Conservation (phyloP, 441 rosid genomes). For the Bocquillonia castaneifolia region DNA sequence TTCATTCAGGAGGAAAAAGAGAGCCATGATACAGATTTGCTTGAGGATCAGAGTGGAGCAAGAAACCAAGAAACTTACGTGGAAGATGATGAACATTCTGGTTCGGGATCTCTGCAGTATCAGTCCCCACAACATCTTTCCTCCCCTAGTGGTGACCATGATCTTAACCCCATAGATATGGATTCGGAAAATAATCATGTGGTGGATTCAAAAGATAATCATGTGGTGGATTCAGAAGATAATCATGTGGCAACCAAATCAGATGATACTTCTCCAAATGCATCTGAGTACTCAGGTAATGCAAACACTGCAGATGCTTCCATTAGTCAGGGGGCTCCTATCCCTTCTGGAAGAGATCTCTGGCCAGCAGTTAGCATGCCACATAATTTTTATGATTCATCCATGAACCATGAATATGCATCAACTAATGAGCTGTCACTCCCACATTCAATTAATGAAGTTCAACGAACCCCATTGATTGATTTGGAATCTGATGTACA, state of each 20-base stretch:
- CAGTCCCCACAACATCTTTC: conserved; percentile 46
- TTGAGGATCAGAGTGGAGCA: conserved; percentile 22
- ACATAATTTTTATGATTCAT: conserved; percentile 44
- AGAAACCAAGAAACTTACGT: conserved; percentile 26
- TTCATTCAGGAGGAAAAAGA: conserved; percentile 29
- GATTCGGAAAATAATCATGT: conserved; percentile 37
- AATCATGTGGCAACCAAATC: conserved; percentile 36
- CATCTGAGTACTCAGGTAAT: conserved; percentile 31
- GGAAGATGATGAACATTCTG: conserved; percentile 45
- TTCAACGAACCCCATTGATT: conserved; percentile 42
- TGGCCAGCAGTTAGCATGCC: conserved; percentile 58
- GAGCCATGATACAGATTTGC: conserved; percentile 10
- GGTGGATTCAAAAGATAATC: conserved; percentile 36
- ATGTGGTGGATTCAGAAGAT: conserved; percentile 38
- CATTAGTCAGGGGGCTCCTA: conserved; percentile 39
- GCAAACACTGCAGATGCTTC: conserved; percentile 40
- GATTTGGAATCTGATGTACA: conserved; percentile 50
- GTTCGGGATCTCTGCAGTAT: conserved; percentile 38
- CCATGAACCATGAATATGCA: conserved; percentile 45
- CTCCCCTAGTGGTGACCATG: conserved; percentile 31
- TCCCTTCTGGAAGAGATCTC: conserved; percentile 47
- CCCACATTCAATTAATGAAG: conserved; percentile 44
- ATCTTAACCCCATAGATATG: conserved; percentile 30
- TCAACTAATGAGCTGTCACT: conserved; percentile 44
- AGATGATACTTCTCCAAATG: conserved; percentile 37